Percentiles rank a stretch among this genome's conserved stretches.
Conservation (phyloP, 2,329 filamentous ascomycete genomes). For the Penicillium digitatum region DNA sequence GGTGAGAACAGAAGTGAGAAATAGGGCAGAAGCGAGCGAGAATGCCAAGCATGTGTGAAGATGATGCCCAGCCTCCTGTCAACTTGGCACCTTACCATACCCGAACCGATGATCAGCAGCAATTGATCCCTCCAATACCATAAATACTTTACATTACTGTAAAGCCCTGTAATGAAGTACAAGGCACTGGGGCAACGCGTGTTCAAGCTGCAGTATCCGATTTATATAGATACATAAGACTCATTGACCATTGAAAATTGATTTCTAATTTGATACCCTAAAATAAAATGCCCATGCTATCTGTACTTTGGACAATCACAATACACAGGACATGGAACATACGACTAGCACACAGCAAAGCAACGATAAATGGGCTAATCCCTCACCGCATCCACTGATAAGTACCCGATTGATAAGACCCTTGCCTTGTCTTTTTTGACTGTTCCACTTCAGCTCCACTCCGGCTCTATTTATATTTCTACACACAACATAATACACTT, state of each 20-base stretch:
- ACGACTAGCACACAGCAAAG: neutral
- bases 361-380: neutral
- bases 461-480: neutral
- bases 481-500: neutral
- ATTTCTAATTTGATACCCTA: neutral
- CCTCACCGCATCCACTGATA: slow-evolving; percentile 3
- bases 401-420: slow-evolving; percentile 2
- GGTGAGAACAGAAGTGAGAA: neutral
- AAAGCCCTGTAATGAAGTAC: slow-evolving; percentile 1
- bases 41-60: slow-evolving; percentile 10
- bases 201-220: neutral
- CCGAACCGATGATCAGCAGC: slow-evolving; percentile 1
- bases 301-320: neutral
- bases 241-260: neutral
- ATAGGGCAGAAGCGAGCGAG: neutral
- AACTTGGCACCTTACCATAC: slow-evolving; percentile 5
- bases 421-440: neutral
- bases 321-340: neutral
- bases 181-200: neutral
- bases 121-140: neutral
- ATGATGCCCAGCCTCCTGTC: slow-evolving; percentile 13
- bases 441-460: slow-evolving; percentile 2
- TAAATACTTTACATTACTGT: slow-evolving; percentile 3
- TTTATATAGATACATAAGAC: neutral
- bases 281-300: neutral